Evolutionary conservation across 1,139 yeast species (phyloP), one percentile per base, ranked within the genome.

Genomic region (Magnusiomyces starmeri): DNA sequence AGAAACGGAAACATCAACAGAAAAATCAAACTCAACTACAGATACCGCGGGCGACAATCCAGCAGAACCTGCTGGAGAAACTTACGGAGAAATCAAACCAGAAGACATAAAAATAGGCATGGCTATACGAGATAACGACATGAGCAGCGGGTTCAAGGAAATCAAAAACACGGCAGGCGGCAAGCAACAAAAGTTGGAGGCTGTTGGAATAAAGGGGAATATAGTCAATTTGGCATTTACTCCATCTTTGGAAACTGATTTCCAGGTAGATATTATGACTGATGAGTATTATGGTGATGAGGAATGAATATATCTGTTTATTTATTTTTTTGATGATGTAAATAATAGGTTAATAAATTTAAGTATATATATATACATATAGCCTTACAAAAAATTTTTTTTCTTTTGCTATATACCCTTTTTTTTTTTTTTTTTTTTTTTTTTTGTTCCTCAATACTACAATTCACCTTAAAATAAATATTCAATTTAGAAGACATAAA

Each of bases 211-310:
- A 3, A 35, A 35, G 16, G 37, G 29, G 3, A 37, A 46, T 21
- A n/a, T n/a, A n/a, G 20, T 39, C 18, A 24, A 42, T 9, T 16
- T 46, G 29, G 48, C 43, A 14, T 46, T 46, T 20, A 37, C 48
- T 8, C 39, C 48, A 4, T 2, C 21, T 14, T 25, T 35, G 35
- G 48, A 46, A 21, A 27, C 10, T 2, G 48, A 46, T 8, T 46
- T 46, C 20, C 2, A 3, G 7, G 35, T 46, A 10, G n/a, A 20
- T 4, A 20, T 24, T 6, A 46, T 46, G 48, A 35, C 22, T 4
- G 48, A 46, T 25, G 48, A 35, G 14, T 46, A 46, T 18, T 46
- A 46, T 46, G 42, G 32, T 25, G 48, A 46, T 16, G 48, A 45
- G 8, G 48, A 45, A 12, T 45, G 24, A 21, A 20, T 22, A 16